Percentiles rank a stretch among this genome's conserved stretches.
These are phyloP conservation scores for Pythium folliculosum DNA, from an alignment of 352 stramenopile genomes.

Conservation along the genomic window DNA sequence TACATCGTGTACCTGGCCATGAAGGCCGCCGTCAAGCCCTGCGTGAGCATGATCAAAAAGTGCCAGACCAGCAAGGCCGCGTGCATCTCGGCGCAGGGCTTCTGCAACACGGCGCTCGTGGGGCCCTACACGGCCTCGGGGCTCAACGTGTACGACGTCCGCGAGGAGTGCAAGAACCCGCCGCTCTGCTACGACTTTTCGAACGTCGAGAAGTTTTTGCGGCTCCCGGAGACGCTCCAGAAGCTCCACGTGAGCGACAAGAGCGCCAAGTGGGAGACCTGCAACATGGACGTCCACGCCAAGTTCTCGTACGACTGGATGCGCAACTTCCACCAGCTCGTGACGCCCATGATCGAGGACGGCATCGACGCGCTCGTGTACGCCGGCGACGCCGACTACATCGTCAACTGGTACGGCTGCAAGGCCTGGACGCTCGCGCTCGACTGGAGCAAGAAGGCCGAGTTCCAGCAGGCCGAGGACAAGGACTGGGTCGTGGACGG, in stretches of 20 bases:
- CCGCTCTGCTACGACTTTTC: conserved; percentile 96
- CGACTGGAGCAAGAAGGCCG: conserved; percentile 85
- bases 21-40: conserved; percentile 62
- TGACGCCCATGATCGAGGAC: conserved; percentile 91
- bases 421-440: conserved; percentile 95
- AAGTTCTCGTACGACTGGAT: conserved; percentile 96
- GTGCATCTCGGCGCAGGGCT: conserved; percentile 86
- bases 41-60: conserved; percentile 76
- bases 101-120: conserved; percentile 88
- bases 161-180: conserved; percentile 86
- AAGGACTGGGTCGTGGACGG: conserved; percentile 65
- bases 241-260: conserved; percentile 87
- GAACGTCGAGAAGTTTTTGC: conserved; percentile 90
- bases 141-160: conserved; percentile 91
- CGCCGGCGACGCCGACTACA: conserved; percentile 96
- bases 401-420: conserved; percentile 98
- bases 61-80: conserved; percentile 79
- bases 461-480: conserved; percentile 54
- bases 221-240: conserved; percentile 74
- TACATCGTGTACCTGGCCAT: conserved; percentile 66
- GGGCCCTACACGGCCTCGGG: conserved; percentile 52
- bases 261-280: conserved; percentile 87
- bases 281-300: conserved; percentile 95
- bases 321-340: conserved; percentile 93
- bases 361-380: conserved; percentile 94